Base-by-base conservation (phyloP, 2,329 filamentous ascomycete genomes). In the Penicillium sp. region DNA sequence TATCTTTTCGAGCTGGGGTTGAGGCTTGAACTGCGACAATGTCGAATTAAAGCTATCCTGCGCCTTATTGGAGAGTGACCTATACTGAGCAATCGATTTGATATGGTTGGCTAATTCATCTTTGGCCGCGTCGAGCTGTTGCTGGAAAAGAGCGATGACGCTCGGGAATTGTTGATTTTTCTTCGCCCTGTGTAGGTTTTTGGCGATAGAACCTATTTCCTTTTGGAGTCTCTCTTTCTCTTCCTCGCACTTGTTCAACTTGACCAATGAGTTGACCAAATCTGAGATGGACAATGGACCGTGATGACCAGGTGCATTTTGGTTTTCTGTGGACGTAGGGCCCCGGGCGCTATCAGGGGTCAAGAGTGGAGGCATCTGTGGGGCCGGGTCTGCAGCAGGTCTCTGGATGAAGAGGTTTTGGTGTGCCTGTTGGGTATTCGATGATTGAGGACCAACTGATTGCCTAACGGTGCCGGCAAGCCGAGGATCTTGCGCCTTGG, bases 161-260 rank as follows among this genome's bases (percentile, higher is more conserved):
- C 67, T 65, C 4, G 68, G 64, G 42, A 68, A 71, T 18, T 53
- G 57, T 9, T 54, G 47, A 35, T 5, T 61, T 53, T 21, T 39
- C 37, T 39, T 54, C 57, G 18, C 67, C 61, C 60, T 60, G 65
- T 61, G 62, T 5, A 80, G 32, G 44, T 75, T 66, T 38, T 73
- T 63, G 16, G 73, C 68, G 6, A 80, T 58, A 5, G 66, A 64
- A 0, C 72, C 66, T 18, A 69, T 61, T 35, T 63, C 67, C 25
- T 62, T 65, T 21, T 69, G 59, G 7, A 72, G 49, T 27, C 62
- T 67, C 10, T 61, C 57, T 46, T 57, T 67, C 35, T 64, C 61
- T 2, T 69, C 58, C 9, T 69, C 63, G 8, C 68, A 51, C 31
- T 63, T 65, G 9, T 38, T 41, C 21, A 31, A 21, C 38, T 46